Evolutionary conservation across 1,139 yeast genomes (phyloP).

Genomic region (Pneumocystis carinii): DNA sequence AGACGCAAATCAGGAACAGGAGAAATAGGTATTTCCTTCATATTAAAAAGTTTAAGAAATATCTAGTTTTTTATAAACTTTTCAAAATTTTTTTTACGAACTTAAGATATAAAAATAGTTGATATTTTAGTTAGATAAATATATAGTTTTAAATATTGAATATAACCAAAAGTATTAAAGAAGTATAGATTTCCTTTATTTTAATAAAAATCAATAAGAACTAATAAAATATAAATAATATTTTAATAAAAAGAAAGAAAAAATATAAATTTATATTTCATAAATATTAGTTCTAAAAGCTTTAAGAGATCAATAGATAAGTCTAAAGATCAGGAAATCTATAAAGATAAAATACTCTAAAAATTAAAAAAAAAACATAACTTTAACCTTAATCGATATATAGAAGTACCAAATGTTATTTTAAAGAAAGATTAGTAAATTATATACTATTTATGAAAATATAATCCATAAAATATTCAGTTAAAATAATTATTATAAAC

Average conservation of each 20-base stretch:
- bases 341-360: not conserved
- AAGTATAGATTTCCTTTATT: not conserved
- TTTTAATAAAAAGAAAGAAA: too few relatives aligned
- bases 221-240: too few relatives aligned
- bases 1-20: constrained; percentile 55
- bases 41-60: not conserved
- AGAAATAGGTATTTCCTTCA: constrained; percentile 7
- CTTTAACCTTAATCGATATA: not conserved
- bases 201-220: not conserved
- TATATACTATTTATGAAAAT: not conserved
- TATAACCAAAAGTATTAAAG: not conserved
- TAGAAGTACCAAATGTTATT: too few relatives aligned
- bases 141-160: not conserved
- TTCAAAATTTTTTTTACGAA: not conserved
- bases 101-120: not conserved
- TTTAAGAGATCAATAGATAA: not conserved
- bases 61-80: not conserved
- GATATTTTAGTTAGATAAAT: not conserved
- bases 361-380: not conserved
- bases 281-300: not conserved
- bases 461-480: not conserved
- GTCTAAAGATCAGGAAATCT: too few relatives aligned
- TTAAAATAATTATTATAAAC: constrained; percentile 8
- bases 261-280: too few relatives aligned
- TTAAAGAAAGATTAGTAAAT: not conserved